These are phyloP conservation scores for Eucalyptus polyanthemos DNA, from an alignment of 345 rosid genomes.

Conservation along the genomic window DNA sequence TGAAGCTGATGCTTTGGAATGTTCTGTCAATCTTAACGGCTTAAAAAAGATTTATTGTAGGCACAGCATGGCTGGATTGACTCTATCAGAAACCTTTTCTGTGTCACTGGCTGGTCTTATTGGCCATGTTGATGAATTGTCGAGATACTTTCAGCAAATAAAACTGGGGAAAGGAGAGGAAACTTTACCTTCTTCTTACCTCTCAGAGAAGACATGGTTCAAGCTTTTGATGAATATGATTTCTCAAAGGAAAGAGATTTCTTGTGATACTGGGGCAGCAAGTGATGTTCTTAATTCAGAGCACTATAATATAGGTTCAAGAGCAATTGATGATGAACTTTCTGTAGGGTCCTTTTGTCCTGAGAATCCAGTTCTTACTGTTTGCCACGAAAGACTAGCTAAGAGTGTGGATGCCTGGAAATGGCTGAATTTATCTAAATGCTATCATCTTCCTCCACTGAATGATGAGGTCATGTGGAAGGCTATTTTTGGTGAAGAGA, in stretches of 20 bases:
- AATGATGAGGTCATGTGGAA: slow-evolving; percentile 58
- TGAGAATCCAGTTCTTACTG: slow-evolving; percentile 70
- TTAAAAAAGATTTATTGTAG: neutral
- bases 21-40: slow-evolving; percentile 2
- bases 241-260: slow-evolving; percentile 19
- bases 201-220: slow-evolving; percentile 47
- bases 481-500: slow-evolving; percentile 43
- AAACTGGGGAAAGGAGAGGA: slow-evolving; percentile 9
- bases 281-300: slow-evolving; percentile 4
- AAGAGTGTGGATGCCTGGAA: slow-evolving; percentile 37
- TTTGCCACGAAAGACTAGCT: slow-evolving; percentile 40
- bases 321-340: slow-evolving; percentile 8
- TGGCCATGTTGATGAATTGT: slow-evolving; percentile 66
- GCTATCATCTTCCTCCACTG: slow-evolving; percentile 59
- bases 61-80: slow-evolving; percentile 39
- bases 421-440: slow-evolving; percentile 42
- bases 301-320: slow-evolving; percentile 1
- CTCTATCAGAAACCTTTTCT: slow-evolving; percentile 70
- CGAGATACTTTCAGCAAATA: slow-evolving; percentile 26
- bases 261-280: slow-evolving; percentile 12
- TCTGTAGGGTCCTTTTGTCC: slow-evolving; percentile 39
- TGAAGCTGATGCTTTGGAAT: slow-evolving; percentile 13
- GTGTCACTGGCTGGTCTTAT: slow-evolving; percentile 71
- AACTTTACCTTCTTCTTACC: slow-evolving; percentile 12
- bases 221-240: slow-evolving; percentile 38